These are phyloP conservation scores for Colletotrichum trifolii DNA, from an alignment of 2,329 filamentous ascomycete genomes.

Conservation along the genomic window DNA sequence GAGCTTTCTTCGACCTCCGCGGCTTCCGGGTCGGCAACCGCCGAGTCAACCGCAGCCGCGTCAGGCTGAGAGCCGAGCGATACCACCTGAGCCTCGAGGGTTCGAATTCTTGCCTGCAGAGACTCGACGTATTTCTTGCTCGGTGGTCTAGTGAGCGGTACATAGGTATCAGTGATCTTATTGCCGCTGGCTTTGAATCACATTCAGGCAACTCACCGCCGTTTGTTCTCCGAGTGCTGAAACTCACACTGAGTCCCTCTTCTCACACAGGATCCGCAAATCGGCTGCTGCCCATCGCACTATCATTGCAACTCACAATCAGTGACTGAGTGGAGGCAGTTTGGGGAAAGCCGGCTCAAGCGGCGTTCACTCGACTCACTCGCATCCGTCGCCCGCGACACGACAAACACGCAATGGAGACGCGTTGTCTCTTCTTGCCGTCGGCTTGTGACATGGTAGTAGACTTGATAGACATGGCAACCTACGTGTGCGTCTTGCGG, in stretches of 20 bases:
- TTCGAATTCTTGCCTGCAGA: constrained; percentile 36
- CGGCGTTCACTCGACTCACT: constrained; percentile 2
- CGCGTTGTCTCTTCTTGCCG: constrained; percentile 33
- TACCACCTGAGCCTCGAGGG: constrained; percentile 36
- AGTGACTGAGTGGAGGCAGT: not conserved
- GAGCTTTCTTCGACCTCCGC: not conserved
- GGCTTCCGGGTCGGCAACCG: constrained; percentile 5
- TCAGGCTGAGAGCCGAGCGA: constrained; percentile 10
- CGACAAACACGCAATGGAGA: constrained; percentile 36
- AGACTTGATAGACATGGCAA: not conserved
- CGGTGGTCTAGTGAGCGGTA: constrained; percentile 35
- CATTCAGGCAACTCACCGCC: constrained; percentile 20
- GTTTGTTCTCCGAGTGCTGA: constrained; percentile 33
- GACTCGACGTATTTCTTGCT: constrained; percentile 42
- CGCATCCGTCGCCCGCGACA: constrained; percentile 36
- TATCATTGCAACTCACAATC: not conserved
- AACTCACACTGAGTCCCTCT: constrained; percentile 31
- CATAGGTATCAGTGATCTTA: not conserved
- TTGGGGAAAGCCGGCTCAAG: not conserved
- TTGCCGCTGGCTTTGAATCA: not conserved
- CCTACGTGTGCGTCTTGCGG: not conserved
- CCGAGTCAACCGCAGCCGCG: not conserved
- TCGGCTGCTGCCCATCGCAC: constrained; percentile 35
- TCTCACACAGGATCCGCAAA: constrained; percentile 30
- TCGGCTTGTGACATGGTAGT: constrained; percentile 2